Evolutionary conservation across 1,139 yeast genomes (phyloP), one percentile per base, ranked within the genome.

Genomic region (Fermentozyma sake): DNA sequence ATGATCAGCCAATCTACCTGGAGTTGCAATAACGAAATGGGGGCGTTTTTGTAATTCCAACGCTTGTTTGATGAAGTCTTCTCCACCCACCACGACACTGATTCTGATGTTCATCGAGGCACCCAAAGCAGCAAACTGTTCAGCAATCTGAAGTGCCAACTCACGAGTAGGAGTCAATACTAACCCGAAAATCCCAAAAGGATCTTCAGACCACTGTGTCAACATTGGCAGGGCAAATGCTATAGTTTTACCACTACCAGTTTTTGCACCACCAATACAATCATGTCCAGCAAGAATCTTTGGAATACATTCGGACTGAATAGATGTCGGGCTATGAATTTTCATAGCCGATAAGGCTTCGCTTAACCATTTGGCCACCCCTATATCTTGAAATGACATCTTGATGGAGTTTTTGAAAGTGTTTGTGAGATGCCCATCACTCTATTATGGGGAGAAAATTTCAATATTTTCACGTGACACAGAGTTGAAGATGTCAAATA

Each of bases 151-250:
- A 50, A 89, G 63, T 0, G 99, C 98, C 46, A 91, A 68, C 51
- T 91, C 98, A 54, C 99, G 65, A 0, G 99, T 93, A 2, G 99
- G 99, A 0, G 98, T 93, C 32, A 91, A 59, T 1, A 91, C 71
- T 4, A 91, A 59, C 5, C 97, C 98, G 57, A 70, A 93, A 26
- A 91, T 81, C 2, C 97, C 99, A 53, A 72, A 73, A 0, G 98
- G 98, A 48, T 93, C 98, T 42, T 79, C 82, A 0, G 96, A 83
- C 96, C 98, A 91, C 46, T 79, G 72, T 1, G 94, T 78, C 31
- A 91, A 63, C 87, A 91, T 91, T 1, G 98, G 98, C 14, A 89
- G 93, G 1, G 94, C 97, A 68, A 91, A 91, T 0, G 98, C 96
- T 18, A 93, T 80, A 3, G 99, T 91, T 52, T 91, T 91, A 72